Evolutionary conservation across 768 basidiomycete species (phyloP), one percentile per base, ranked within the genome.

Genomic region (Cystofilobasidium ferigula): DNA sequence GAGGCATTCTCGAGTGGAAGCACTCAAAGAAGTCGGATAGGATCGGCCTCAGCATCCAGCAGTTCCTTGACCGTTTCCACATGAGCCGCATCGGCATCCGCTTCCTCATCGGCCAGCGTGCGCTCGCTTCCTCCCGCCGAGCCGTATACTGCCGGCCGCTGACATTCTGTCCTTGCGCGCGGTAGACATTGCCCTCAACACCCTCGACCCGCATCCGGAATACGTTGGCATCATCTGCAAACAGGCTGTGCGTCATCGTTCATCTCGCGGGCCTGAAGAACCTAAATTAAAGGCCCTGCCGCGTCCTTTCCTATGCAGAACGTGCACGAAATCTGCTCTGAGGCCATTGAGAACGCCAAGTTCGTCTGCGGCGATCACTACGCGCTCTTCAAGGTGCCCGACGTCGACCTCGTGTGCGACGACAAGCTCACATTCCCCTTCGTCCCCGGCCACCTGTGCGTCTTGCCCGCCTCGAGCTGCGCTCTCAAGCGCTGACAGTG

Each of bases 221-320:
- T 94, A 92, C 73, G 95, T 99, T 32, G 94, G 95, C 12, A 97
- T 99, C 73, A 98, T 98, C 73, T 95, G 91, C 76, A 97, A 89
- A 2, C 81, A 88, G 73, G 86, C 92, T 1, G 86, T 88, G 69
- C 70, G 86, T 81, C 13, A 26, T 42, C 32, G 61, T 26, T 43
- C 57, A 30, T 48, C 38, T 45, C 34, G 43, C n/a, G 22, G 45
- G 8, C 7, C 45, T 48, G 20, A 18, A 7, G 3, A 20, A 40
- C 22, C 0, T n/a, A 14, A 26, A n/a, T n/a, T n/a, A 32, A 24
- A 45, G 54, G 30, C 8, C 35, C 20, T 18, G 24, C 20, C 45
- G 24, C 45, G 53, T 51, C 8, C n/a, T 24, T 4, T 57, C 9
- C 9, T 30, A n/a, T 9, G 40, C 72, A 88, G 84, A 97, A 92